These are phyloP conservation scores for Pyrrhoderma noxium DNA, from an alignment of 1,284 basidiomycete species.

Conservation along the genomic window DNA sequence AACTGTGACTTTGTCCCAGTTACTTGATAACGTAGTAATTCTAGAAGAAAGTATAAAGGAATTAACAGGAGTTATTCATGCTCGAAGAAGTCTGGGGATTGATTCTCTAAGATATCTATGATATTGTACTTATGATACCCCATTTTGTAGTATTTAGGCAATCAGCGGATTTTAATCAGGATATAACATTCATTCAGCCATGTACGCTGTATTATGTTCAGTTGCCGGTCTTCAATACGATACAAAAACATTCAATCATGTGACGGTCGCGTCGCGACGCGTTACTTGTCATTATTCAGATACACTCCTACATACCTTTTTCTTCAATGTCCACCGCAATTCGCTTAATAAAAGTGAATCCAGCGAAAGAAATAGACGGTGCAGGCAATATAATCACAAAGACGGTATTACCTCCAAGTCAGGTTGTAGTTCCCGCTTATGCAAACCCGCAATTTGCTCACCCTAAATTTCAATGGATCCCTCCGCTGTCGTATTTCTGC, in stretches of 20 bases:
- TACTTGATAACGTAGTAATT: slow-evolving; percentile 93
- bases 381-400: slow-evolving; percentile 31
- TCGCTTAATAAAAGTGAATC: background rate
- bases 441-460: slow-evolving; percentile 7
- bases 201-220: too few species aligned
- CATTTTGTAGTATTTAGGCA: background rate
- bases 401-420: slow-evolving; percentile 24
- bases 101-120: slow-evolving; percentile 73
- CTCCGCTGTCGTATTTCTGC: slow-evolving; percentile 36
- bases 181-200: background rate
- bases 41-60: slow-evolving; percentile 96
- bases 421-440: slow-evolving; percentile 24
- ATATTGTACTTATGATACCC: background rate
- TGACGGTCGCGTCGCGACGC: slow-evolving; percentile 14
- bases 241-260: slow-evolving; percentile 6
- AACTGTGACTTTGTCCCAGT: slow-evolving; percentile 67
- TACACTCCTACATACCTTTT: too few species aligned
- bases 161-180: too few species aligned
- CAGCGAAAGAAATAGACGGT: too few species aligned
- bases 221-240: too few species aligned
- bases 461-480: slow-evolving; percentile 24
- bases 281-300: background rate
- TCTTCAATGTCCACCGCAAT: background rate
- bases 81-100: slow-evolving; percentile 79
- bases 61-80: slow-evolving; percentile 80